Conservation (phyloP, 257 asterid genomes). For the Nicotiana knightiana region DNA sequence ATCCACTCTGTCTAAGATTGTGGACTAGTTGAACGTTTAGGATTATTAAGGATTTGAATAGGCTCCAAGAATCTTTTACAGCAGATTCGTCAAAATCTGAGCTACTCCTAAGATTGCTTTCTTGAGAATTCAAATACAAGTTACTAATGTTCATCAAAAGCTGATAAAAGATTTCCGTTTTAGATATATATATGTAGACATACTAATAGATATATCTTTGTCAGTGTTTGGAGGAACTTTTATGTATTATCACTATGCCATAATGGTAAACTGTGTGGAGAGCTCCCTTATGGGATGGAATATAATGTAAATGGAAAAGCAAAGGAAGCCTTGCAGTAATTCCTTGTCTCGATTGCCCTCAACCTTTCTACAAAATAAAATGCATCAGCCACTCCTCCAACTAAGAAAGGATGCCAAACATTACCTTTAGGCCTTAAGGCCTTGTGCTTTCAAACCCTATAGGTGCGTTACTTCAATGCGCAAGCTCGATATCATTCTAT, state of each 20-base stretch:
- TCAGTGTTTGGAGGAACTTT: not conserved
- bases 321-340: not conserved
- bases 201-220: not conserved
- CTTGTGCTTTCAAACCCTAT: not conserved
- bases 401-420: not conserved
- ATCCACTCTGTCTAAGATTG: not conserved
- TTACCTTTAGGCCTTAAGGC: not conserved
- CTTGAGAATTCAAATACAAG: not conserved
- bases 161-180: not conserved
- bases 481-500: not conserved
- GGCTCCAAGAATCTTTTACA: not conserved
- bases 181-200: not conserved
- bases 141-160: not conserved
- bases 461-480: not conserved
- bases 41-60: not conserved
- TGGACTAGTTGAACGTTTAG: conserved; percentile 3
- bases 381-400: not conserved
- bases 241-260: not conserved
- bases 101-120: not conserved
- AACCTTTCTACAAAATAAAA: not conserved
- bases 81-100: not conserved
- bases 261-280: not conserved
- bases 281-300: not conserved
- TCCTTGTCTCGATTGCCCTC: not conserved
- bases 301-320: not conserved